Percentiles rank a stretch among this genome's conserved stretches.
Conservation (phyloP, 2,329 filamentous ascomycete genomes). For the Ophiosphaerella korrae region DNA sequence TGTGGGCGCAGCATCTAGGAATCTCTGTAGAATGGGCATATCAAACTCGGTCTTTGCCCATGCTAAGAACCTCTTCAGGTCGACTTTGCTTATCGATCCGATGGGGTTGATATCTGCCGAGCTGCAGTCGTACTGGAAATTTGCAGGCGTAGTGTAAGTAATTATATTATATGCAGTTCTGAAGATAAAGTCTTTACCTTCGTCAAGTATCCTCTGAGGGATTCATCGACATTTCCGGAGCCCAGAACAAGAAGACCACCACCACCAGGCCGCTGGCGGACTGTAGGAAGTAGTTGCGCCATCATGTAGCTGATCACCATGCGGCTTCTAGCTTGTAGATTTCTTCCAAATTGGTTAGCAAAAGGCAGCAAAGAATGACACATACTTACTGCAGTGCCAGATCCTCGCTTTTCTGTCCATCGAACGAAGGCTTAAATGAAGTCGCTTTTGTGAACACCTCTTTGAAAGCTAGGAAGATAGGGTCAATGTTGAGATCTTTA, state of each 20-base stretch:
- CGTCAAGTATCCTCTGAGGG: slow-evolving; percentile 64
- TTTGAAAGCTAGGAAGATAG: slow-evolving; percentile 64
- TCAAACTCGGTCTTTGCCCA: slow-evolving; percentile 60
- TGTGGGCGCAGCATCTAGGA: slow-evolving; percentile 59
- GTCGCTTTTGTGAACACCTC: slow-evolving; percentile 64
- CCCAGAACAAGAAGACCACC: slow-evolving; percentile 69
- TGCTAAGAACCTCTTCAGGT: slow-evolving; percentile 73
- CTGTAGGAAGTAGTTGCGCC: slow-evolving; percentile 66
- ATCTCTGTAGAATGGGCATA: slow-evolving; percentile 68
- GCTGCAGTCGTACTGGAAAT: slow-evolving; percentile 61
- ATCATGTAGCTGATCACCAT: slow-evolving; percentile 71
- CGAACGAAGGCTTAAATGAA: slow-evolving; percentile 65
- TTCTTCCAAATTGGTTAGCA: slow-evolving; percentile 31
- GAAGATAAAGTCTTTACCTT: slow-evolving; percentile 47
- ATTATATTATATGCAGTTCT: background rate
- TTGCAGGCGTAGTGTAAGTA: background rate
- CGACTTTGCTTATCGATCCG: slow-evolving; percentile 66
- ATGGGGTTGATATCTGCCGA: slow-evolving; percentile 62
- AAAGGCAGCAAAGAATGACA: too few relatives aligned
- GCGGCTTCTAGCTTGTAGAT: slow-evolving; percentile 66
- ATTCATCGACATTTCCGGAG: slow-evolving; percentile 58
- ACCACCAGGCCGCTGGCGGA: slow-evolving; percentile 62
- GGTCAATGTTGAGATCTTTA: slow-evolving; percentile 70
- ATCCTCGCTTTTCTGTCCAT: slow-evolving; percentile 66
- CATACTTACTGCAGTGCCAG: slow-evolving; percentile 59